Base-by-base conservation (phyloP, 306 rosid genomes). In the Oxytropis ochrocephala region DNA sequence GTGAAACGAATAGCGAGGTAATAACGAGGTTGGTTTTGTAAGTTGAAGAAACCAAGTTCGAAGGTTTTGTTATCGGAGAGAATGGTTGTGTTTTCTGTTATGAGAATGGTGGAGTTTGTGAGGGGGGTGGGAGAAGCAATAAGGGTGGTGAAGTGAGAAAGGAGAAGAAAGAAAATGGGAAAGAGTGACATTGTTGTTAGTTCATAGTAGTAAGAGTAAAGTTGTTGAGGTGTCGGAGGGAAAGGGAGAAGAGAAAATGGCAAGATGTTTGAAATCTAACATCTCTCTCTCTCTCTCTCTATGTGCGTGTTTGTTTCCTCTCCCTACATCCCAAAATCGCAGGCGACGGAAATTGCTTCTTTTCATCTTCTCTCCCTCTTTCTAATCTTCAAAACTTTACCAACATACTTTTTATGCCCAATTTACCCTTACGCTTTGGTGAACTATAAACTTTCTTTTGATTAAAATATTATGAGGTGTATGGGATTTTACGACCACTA, bases 1-100 rank as follows among this genome's bases (percentile, higher is more conserved):
- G 85, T 35, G 73, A 77, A 84, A 69, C 89, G 75, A 29, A 91
- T 79, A 0, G 83, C 84, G 41, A 91, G 80, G 74, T 85, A 87
- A 19, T 62, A 74, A 36, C 39, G 68, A 14, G 82, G 56, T 19
- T 61, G 63, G 36, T 11, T 21, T 38, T 43, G 59, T 4, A 75
- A 5, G 77, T 32, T 62, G 86, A 83, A 85, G 67, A 91, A 73
- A 36, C 93, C 85, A 1, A 91, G 84, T 47, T 70, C 44, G 83
- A 91, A 88, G 5, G 89, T 87, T 4, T 18, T 8, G 61, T 91
- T 87, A 8, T 54, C 64, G 56, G 93, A 88, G 2, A 0, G 41
- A 16, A 85, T 55, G 4, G 83, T 91, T 12, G 57, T 2, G 79
- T 74, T 63, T 64, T 4, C 11, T 10, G 71, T 10, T 65, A 48